These are phyloP conservation scores for Podosphaera aphanis DNA, from an alignment of 2,329 filamentous ascomycete species.

Conservation along the genomic window DNA sequence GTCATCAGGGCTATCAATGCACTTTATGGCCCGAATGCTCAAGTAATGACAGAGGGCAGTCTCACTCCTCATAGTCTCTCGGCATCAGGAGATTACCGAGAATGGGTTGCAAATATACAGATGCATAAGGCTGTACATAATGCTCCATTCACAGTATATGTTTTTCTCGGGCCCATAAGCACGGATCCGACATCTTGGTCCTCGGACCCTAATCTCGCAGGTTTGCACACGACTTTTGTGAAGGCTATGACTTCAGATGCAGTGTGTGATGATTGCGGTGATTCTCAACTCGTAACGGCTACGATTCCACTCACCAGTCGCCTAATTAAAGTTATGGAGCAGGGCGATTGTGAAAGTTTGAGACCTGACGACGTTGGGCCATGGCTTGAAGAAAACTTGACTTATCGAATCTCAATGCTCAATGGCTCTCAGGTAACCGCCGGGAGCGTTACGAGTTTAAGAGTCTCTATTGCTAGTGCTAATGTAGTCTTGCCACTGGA, in stretches of 20 bases:
- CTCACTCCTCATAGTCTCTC: not conserved
- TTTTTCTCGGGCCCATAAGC: slow-evolving; percentile 34
- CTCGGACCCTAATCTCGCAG: slow-evolving; percentile 12
- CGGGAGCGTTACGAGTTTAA: slow-evolving; percentile 9
- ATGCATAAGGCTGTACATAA: slow-evolving; percentile 35
- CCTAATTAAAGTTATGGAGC: slow-evolving; percentile 16
- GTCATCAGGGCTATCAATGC: slow-evolving; percentile 35
- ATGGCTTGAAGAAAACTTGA: slow-evolving; percentile 11
- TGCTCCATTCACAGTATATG: slow-evolving; percentile 38
- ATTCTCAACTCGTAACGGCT: slow-evolving; percentile 17
- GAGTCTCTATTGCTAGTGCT: slow-evolving; percentile 9
- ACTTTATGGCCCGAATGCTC: slow-evolving; percentile 19
- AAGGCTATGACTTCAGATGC: slow-evolving; percentile 5
- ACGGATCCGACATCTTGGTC: slow-evolving; percentile 10
- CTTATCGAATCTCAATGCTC: slow-evolving; percentile 9
- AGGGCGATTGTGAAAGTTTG: slow-evolving; percentile 15
- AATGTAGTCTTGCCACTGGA: slow-evolving; percentile 4
- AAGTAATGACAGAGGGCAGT: not conserved
- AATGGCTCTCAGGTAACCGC: slow-evolving; percentile 7
- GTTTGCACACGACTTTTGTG: slow-evolving; percentile 18
- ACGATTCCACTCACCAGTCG: slow-evolving; percentile 22
- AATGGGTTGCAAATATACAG: slow-evolving; percentile 47
- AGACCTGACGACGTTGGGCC: slow-evolving; percentile 8
- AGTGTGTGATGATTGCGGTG: slow-evolving; percentile 5
- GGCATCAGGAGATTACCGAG: slow-evolving; percentile 18